These are phyloP conservation scores for Sclerotinia minor DNA, from an alignment of 2,329 filamentous ascomycete species.

Conservation along the genomic window DNA sequence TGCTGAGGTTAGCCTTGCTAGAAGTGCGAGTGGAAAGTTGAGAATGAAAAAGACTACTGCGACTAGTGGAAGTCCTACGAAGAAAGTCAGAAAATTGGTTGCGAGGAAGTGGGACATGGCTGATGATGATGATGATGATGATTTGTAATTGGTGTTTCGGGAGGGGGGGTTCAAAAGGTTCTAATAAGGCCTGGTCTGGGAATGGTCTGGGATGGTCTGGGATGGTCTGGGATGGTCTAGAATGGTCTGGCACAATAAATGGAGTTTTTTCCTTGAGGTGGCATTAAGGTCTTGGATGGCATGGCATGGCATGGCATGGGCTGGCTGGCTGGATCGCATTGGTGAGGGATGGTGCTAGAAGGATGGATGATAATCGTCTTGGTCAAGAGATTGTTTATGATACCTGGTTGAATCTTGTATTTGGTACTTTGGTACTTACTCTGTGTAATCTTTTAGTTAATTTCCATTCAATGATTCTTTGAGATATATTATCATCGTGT, in stretches of 20 bases:
- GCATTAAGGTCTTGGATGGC: neutral
- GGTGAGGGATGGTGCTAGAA: neutral
- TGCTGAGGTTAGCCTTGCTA: neutral
- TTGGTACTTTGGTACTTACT: neutral
- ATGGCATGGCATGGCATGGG: slow-evolving; percentile 3
- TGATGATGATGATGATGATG: slow-evolving; percentile 37
- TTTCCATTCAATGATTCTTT: neutral
- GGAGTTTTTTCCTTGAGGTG: neutral
- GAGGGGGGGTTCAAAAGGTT: neutral
- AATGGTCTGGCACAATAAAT: neutral
- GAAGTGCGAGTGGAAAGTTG: slow-evolving; percentile 8
- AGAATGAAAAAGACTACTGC: slow-evolving; percentile 2
- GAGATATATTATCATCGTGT: neutral
- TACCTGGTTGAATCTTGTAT: slow-evolving; percentile 6
- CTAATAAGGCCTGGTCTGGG: neutral
- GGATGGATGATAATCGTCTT: neutral
- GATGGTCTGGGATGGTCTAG: neutral
- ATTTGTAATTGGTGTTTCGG: slow-evolving; percentile 26
- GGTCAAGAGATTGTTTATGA: slow-evolving; percentile 1
- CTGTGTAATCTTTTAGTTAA: slow-evolving; percentile 1
- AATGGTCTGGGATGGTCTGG: too few species aligned
- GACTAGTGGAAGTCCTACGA: slow-evolving; percentile 30
- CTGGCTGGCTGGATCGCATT: neutral
- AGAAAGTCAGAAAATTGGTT: slow-evolving; percentile 39
- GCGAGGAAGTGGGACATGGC: slow-evolving; percentile 40